These are phyloP conservation scores for Fusarium nanum DNA, from an alignment of 2,329 filamentous ascomycete species.

Conservation along the genomic window DNA sequence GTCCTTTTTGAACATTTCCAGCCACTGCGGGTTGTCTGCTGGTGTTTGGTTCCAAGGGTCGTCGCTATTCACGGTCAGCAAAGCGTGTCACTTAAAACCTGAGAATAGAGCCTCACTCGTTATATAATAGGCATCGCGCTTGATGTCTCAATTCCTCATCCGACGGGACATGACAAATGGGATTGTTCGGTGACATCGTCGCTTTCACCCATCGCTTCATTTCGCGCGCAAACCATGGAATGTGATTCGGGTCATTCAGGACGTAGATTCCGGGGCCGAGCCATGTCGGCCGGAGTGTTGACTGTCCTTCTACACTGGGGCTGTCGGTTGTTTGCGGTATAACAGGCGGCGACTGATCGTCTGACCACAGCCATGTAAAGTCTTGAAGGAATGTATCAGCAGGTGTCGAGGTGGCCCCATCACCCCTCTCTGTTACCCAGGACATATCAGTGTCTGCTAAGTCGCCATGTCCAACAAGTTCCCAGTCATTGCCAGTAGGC, in stretches of 20 bases:
- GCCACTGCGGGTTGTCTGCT: conserved; percentile 68
- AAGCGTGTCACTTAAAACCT: accelerated
- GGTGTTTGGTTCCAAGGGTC: conserved; percentile 69
- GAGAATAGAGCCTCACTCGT: conserved; percentile 40
- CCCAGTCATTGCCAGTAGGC: neutral
- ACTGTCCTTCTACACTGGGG: neutral
- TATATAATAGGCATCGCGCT: conserved; percentile 50
- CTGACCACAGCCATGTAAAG: conserved; percentile 7
- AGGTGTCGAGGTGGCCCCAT: neutral
- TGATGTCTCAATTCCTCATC: conserved; percentile 53
- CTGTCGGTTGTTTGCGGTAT: neutral
- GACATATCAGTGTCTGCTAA: neutral
- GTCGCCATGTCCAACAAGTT: neutral
- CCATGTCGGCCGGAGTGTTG: conserved; percentile 28
- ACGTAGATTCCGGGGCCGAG: conserved; percentile 32
- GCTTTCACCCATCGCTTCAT: conserved; percentile 46
- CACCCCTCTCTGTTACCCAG: neutral
- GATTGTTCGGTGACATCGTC: conserved; percentile 51
- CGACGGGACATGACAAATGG: conserved; percentile 49
- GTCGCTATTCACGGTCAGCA: conserved; percentile 53
- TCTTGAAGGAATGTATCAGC: neutral
- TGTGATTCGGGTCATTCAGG: conserved; percentile 45
- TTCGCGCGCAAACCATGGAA: conserved; percentile 43
- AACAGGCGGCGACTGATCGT: neutral
- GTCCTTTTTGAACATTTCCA: conserved; percentile 66